A percentile compares a stretch with the other conserved stretches of the same genome.
phyloP scores from a whole-genome alignment of 2,329 filamentous ascomycete species.

The Incumbomyces delicatus region DNA sequence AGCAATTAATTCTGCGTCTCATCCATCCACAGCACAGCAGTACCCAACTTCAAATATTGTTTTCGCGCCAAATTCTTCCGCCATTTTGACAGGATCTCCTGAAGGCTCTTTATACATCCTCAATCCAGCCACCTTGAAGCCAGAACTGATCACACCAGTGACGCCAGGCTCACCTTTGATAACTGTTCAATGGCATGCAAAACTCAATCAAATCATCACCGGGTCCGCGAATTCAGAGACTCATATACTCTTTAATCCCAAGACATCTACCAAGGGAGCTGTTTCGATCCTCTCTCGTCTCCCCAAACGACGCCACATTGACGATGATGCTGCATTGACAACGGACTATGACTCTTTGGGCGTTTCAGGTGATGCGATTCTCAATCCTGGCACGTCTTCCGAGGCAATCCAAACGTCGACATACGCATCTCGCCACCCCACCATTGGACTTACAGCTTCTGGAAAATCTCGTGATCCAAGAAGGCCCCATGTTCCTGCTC shows the following conservation, averaged over 20 bases:
- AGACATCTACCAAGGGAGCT: constrained; percentile 70
- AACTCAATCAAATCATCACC: constrained; percentile 91
- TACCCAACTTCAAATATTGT: constrained; percentile 79
- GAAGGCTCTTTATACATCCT: constrained; percentile 83
- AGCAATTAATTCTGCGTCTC: constrained; percentile 68
- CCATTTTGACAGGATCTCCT: constrained; percentile 79
- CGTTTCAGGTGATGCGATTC: constrained; percentile 71
- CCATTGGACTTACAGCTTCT: constrained; percentile 65
- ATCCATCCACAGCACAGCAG: constrained; percentile 72
- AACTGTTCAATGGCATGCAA: constrained; percentile 81
- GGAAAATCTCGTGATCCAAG: constrained; percentile 70
- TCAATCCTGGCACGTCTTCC: constrained; percentile 43
- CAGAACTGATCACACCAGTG: constrained; percentile 80
- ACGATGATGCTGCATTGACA: constrained; percentile 80
- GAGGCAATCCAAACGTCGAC: constrained; percentile 40
- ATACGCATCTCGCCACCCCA: constrained; percentile 53
- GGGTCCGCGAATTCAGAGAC: constrained; percentile 86
- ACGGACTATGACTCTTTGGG: constrained; percentile 67
- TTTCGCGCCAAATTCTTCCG: constrained; percentile 75
- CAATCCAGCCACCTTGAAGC: constrained; percentile 78
- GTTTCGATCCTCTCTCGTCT: constrained; percentile 84
- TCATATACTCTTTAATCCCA: constrained; percentile 82
- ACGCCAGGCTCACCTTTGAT: constrained; percentile 76
- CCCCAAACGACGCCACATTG: constrained; percentile 88
- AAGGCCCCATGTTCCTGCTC: constrained; percentile 70